phyloP scores from a whole-genome alignment of 1,284 basidiomycete genomes.

The Leccinum griseonigrum region DNA sequence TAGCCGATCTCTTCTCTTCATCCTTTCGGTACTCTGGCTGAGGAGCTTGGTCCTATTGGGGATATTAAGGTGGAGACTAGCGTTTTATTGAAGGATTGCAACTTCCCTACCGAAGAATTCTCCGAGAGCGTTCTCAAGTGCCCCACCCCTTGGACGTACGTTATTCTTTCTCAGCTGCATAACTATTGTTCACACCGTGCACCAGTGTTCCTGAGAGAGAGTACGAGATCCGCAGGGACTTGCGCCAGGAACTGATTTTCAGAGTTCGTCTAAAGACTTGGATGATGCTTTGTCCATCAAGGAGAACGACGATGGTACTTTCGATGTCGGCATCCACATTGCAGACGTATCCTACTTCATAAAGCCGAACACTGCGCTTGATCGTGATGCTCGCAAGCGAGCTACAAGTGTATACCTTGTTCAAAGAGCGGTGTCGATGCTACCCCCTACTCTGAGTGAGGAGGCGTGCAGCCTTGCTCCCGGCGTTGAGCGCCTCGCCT shows the following conservation, averaged over 20 bases:
- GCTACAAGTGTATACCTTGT: conserved; percentile 97
- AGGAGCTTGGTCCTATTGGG: conserved; percentile 98
- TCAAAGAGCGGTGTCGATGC: conserved; percentile 94
- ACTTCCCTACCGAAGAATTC: conserved; percentile 95
- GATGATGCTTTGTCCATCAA: conserved; percentile 94
- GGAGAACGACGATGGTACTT: conserved; percentile 86
- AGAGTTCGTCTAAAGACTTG: conserved; percentile 84
- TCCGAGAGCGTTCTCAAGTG: conserved; percentile 94
- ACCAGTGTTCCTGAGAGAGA: conserved; percentile 88
- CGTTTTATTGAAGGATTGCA: conserved; percentile 96
- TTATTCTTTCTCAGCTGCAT: conserved; percentile 20
- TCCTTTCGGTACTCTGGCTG: conserved; percentile 97
- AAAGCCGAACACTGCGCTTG: conserved; percentile 93
- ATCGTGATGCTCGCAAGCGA: conserved; percentile 96
- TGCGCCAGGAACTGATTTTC: conserved; percentile 84
- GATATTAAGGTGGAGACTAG: conserved; percentile 98
- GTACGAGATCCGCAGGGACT: conserved; percentile 81
- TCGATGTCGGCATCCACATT: conserved; percentile 91
- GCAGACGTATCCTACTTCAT: conserved; percentile 97
- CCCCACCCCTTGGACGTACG: conserved; percentile 87
- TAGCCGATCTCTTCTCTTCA: conserved; percentile 94
- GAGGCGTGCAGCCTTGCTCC: conserved; percentile 91
- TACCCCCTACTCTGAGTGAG: conserved; percentile 88
- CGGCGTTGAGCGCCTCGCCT: conserved; percentile 84
- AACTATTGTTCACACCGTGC: conserved; percentile 10